Conservation (phyloP, 2,329 filamentous ascomycete species). For the Botryotinia convoluta region DNA sequence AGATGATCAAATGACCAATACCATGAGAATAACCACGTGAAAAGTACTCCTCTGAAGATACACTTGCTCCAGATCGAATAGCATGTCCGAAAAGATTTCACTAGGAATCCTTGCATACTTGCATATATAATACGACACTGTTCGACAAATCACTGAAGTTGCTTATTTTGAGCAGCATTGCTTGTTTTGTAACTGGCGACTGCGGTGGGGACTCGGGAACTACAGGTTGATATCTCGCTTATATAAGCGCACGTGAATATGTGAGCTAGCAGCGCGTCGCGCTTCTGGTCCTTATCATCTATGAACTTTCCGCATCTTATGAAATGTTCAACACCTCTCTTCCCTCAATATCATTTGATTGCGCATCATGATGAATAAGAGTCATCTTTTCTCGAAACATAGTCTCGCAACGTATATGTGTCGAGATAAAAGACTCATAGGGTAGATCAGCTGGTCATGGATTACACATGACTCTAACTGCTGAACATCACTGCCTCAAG, state of each 20-base stretch:
- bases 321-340: not conserved
- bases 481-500: conserved; percentile 13
- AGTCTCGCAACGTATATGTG: not conserved
- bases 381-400: not conserved
- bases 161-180: not conserved
- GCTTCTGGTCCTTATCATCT: not conserved
- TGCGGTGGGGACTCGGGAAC: not conserved
- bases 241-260: not conserved
- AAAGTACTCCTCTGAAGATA: not conserved
- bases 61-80: not conserved
- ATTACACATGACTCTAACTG: conserved; percentile 13
- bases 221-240: not conserved
- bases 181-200: not conserved
- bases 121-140: not conserved
- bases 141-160: not conserved
- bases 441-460: conserved; percentile 14
- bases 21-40: not conserved
- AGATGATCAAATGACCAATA: not conserved
- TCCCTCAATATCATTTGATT: not conserved
- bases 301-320: not conserved
- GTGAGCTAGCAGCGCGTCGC: not conserved
- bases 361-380: not conserved
- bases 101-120: not conserved
- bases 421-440: not conserved
- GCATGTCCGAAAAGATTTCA: not conserved